Evolutionary conservation across 129 eudicot genomes (phyloP), one percentile per base, ranked within the genome.

Genomic region (Tanacetum coccineum): DNA sequence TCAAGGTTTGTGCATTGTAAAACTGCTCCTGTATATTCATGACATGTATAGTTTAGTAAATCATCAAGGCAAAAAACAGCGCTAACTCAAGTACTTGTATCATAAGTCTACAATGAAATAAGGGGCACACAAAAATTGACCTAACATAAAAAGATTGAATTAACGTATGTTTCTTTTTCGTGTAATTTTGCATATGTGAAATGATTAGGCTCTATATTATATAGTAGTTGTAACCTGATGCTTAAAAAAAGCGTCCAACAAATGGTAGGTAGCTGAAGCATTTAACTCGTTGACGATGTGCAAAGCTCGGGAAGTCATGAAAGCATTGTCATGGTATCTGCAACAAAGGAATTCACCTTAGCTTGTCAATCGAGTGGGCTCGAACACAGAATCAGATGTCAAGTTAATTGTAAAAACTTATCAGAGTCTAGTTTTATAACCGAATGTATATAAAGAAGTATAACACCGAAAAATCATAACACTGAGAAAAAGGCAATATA

Each of bases 261-360:
- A 69, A 50, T 21, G 71, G 58, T 88, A 92, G 2, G 96, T 93
- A 25, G 85, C 83, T 6, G 96, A 88, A 70, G 76, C 25, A 59
- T 93, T 89, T 62, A 84, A 46, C 64, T 77, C 78, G 21, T 89
- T 79, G 30, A 80, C 81, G 15, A 93, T 80, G 64, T 93, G 99
- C 83, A 93, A 68, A 7, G 93, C 99, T 2, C 95, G 87, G 4
- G 99, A 93, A 39, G 90, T 76, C 6, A 78, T 53, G 63, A 78
- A 93, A 19, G 99, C 81, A 74, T 93, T 88, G 78, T 93, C 99
- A 69, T 93, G 99, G 79, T 93, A 93, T 51, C 99, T 93, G 90
- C 69, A 76, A 52, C 60, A 67, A 67, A 49, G 12, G 12, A 36
- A n/a, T n/a, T 30, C 36, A 9, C 61, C 17, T 9, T 36, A 18